Evolutionary conservation across 768 basidiomycete genomes (phyloP), one percentile per base, ranked within the genome.

Genomic region (Rhizopogon rudus): DNA sequence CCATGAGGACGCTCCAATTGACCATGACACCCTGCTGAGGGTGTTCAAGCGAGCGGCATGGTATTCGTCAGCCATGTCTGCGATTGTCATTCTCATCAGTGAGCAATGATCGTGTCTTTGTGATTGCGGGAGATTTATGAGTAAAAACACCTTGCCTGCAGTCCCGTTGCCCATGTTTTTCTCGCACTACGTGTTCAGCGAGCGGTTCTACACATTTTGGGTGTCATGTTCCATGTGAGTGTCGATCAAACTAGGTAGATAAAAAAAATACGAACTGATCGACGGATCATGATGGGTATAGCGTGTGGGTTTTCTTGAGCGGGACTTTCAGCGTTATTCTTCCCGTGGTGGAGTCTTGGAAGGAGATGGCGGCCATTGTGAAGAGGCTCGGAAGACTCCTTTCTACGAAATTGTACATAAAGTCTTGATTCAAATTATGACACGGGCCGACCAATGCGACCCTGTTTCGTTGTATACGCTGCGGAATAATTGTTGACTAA

Each of bases 121-220:
- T 29, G 37, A 8, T 22, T 22, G 16, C 16, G 10, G 17, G 9
- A 31, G 40, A 31, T 12, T 45, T 16, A 44, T 20, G 56, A 20
- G 5, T 28, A 31, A 37, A 25, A 37, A 17, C 46, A 4, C 25
- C 25, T 25, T 25, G 25, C 4, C 7, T 37, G 20, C 17, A 66
- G 68, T 73, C 0, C 71, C 71, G 10, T 51, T 72, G 9, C 67
- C 71, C 22, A 71, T 73, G 70, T 73, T 70, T 63, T 71, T 71
- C 60, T 62, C 68, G 6, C 62, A 63, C 54, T 73, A 73, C 51
- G 59, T 73, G 6, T 73, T 73, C 61, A 68, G 65, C 53, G 52
- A 60, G 48, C 51, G 43, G 10, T 73, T 73, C 55, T 71, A 66
- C 59, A 62, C 61, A 3, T 70, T 71, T 63, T 73, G 71, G 71